Base-by-base conservation (phyloP, 805 yeast species). In the Starmerella roubikii region DNA sequence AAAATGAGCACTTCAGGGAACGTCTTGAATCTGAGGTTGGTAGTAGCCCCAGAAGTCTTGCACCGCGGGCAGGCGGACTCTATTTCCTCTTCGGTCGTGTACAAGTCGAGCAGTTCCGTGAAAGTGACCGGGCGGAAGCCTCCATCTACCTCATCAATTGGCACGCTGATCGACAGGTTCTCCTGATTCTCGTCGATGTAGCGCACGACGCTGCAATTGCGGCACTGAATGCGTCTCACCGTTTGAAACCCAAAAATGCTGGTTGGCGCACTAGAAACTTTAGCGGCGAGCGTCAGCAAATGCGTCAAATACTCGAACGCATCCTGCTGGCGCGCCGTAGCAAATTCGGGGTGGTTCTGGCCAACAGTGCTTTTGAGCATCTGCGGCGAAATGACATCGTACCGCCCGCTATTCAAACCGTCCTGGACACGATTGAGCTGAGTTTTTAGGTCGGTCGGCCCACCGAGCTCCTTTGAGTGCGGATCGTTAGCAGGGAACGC, bases 321-420 rank as follows among this genome's bases (percentile, higher is more conserved):
- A 62, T 91, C 99, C 57, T 91, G 98, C 55, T 91, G 99, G 49
- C 76, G 73, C 68, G 77, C 81, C 0, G 94, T 76, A 32, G 76
- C 67, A 51, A 91, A 91, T 53, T 91, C 98, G 15, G 66, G 66
- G 56, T 91, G 93, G 27, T 73, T 72, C 36, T 69, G 69, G 3
- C 95, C 95, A 37, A 91, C 65, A 20, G 84, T 61, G 8, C 72
- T 63, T 56, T 88, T 88, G 59, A 91, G 76, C 34, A 78, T 67
- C 1, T 72, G 64, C 0, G 95, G 95, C 37, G 73, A 70, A 16
- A 91, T 67, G 24, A 61, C 58, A 0, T 93, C 73, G 55, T 80
- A 84, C 27, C 78, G 62, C 3, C 93, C 93, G 8, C 84, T 73
- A 3, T 61, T 54, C 31, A 91, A 56, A 0, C 96, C 98, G 53